Conservation (phyloP, 2,329 filamentous ascomycete species). For the Xylaria sp. region DNA sequence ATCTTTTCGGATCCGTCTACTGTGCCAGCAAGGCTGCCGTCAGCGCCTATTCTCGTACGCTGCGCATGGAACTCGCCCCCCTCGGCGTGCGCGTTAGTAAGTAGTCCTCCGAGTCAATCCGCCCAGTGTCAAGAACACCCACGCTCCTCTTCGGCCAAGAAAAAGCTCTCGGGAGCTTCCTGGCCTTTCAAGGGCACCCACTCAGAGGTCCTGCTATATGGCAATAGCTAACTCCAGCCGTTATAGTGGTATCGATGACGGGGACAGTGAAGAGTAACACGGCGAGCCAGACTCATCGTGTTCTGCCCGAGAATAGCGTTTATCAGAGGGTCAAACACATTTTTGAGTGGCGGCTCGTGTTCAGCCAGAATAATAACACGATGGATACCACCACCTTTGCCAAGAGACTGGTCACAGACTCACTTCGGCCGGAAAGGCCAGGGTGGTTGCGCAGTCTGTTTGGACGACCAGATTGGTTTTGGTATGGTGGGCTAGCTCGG, state of each 20-base stretch:
- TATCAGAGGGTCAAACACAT: constrained; percentile 59
- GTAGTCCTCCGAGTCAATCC: background rate
- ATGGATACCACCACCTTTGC: constrained; percentile 59
- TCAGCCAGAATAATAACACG: constrained; percentile 60
- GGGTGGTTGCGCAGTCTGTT: constrained; percentile 50
- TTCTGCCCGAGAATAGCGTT: constrained; percentile 57
- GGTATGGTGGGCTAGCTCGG: constrained; percentile 51
- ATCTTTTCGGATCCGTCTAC: constrained; percentile 65
- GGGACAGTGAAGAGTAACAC: constrained; percentile 65
- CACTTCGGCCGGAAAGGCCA: constrained; percentile 52
- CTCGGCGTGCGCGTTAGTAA: constrained; percentile 63
- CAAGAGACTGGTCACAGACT: constrained; percentile 54
- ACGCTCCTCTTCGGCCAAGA: background rate
- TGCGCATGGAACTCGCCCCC: constrained; percentile 64
- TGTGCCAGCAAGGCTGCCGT: constrained; percentile 66
- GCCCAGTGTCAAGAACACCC: background rate
- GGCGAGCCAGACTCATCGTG: constrained; percentile 54
- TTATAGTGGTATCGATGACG: constrained; percentile 61
- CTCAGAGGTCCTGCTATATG: background rate
- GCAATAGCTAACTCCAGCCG: background rate
- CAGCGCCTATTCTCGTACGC: constrained; percentile 61
- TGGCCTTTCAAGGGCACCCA: background rate
- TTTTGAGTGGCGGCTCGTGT: constrained; percentile 58
- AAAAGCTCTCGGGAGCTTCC: background rate
- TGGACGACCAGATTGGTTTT: constrained; percentile 57